Evolutionary conservation across 2,329 filamentous ascomycete species (phyloP), one percentile per base, ranked within the genome.

Genomic region (Tolypocladium cylindrosporum): DNA sequence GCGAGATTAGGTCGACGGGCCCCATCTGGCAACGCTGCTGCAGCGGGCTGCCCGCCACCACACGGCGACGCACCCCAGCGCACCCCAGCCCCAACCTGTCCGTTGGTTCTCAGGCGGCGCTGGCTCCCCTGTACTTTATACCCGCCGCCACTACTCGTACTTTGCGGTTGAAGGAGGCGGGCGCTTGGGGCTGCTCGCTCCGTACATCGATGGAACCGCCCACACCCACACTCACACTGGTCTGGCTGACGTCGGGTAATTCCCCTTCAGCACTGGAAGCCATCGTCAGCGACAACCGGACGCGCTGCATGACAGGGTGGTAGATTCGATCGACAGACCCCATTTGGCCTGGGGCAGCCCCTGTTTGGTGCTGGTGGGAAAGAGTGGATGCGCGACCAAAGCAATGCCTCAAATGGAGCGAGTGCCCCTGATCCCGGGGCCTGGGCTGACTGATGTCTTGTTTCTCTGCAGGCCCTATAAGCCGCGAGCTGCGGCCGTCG

Each of bases 1-100:
- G 58, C 57, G 58, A 62, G 62, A 64, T 64, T 62, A 58, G 58
- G 61, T 62, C 59, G 55, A 55, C 61, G 57, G 54, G 56, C 48
- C 52, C 55, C 45, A 50, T 50, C 45, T 50, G 1, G 45, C 45
- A n/a, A 50, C 45, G 37, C 37, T 34, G 48, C 48, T 50, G 45
- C 45, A 50, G 27, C 16, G 31, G 27, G 45, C 14, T 34, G 45
- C 45, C 45, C 45, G 45, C 45, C 27, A 50, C 27, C 45, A 27
- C 27, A 50, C 10, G 19, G 27, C 45, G 16, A 34, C 27, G 45
- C 45, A 31, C 45, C 27, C 45, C 45, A 11, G 21, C 21, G 21
- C 21, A 24, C 21, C 21, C 21, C 21, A 24, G 45, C 34, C 27
- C 45, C 27, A 34, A 6, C 7, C 6, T 34, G 45, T 14, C 27